These are phyloP conservation scores for Encephalitozoon cuniculi DNA, from an alignment of 371 early-diverging fungal species.

Conservation along the genomic window DNA sequence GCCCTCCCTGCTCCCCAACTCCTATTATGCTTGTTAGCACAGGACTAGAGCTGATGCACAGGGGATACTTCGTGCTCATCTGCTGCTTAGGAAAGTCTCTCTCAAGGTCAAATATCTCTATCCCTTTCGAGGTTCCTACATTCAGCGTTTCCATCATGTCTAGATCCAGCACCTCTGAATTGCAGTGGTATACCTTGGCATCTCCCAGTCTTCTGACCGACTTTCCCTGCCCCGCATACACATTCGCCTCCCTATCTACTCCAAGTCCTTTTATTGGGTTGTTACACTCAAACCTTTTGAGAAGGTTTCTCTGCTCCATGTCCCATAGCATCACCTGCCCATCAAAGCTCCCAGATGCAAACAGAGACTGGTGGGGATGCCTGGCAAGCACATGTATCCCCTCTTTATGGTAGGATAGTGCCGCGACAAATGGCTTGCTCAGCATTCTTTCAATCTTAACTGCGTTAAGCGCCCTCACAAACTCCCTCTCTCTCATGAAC, in stretches of 20 bases:
- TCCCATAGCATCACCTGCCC: constrained; percentile 41
- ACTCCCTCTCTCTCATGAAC: constrained; percentile 86
- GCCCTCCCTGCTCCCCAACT: constrained; percentile 19
- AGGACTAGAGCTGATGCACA: not conserved
- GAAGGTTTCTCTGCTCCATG: constrained; percentile 3
- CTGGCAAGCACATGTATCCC: constrained; percentile 87
- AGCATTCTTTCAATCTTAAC: constrained; percentile 87
- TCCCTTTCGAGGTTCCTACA: not conserved
- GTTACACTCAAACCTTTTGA: not conserved
- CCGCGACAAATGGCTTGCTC: constrained; percentile 88
- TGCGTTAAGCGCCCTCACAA: constrained; percentile 84
- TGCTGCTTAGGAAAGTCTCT: constrained; percentile 2
- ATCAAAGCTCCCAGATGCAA: constrained; percentile 47
- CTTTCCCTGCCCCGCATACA: constrained; percentile 26
- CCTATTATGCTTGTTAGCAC: constrained; percentile 38
- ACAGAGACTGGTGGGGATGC: constrained; percentile 66
- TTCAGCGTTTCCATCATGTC: constrained; percentile 4
- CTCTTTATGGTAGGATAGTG: constrained; percentile 79
- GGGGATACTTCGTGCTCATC: not conserved
- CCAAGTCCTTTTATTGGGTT: constrained; percentile 27
- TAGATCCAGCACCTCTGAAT: constrained; percentile 13
- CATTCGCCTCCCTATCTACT: constrained; percentile 2
- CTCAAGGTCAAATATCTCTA: constrained; percentile 45
- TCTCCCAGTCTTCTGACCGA: not conserved
- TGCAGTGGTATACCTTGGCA: not conserved